Base-by-base conservation (phyloP, 352 stramenopile species). In the Phytophthora litchii region DNA sequence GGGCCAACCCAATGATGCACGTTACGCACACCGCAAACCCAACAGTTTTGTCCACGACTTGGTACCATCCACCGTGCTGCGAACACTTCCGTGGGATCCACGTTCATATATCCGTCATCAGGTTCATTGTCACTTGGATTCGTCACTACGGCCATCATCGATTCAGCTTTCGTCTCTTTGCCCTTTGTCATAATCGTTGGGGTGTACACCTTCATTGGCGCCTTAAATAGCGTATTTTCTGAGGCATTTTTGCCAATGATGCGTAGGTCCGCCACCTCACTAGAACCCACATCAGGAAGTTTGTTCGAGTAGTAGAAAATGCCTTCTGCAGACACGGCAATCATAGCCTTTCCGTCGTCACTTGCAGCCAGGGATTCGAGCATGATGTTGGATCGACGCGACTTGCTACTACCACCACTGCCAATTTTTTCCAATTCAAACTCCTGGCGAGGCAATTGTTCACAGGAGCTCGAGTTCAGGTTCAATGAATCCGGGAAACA, bases 21-120 rank as follows among this genome's bases (percentile, higher is more conserved):
- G 40, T 91, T 91, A 44, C 83, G 80, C 3, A 91, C 80, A 32
- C 80, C 81, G 50, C 84, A 93, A 10, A 93, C 84, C 84, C 84
- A 93, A 55, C 84, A 93, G 37, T 81, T 71, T 3, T 65, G 37
- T 0, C 76, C 70, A 27, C 49, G 65, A 54, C 74, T 91, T 16
- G 70, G 78, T n/a, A 84, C 80, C 76, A 89, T 82, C 84, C 78
- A 93, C 2, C 82, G 77, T 6, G 72, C 64, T 0, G 83, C 80
- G 68, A 89, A 88, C 10, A 73, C 62, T 12, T 90, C 76, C 2
- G 81, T 90, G 11, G 65, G 69, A 25, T 93, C 84, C 13, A 93
- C 72, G 23, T 91, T 93, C 31, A 93, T 73, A 51, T 88, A 93
- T 3, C 83, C 56, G 43, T 57, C 44, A 2, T 58, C 67, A 29